Evolutionary conservation across 352 stramenopile species (phyloP).

Genomic region (Phytophthora constricta): DNA sequence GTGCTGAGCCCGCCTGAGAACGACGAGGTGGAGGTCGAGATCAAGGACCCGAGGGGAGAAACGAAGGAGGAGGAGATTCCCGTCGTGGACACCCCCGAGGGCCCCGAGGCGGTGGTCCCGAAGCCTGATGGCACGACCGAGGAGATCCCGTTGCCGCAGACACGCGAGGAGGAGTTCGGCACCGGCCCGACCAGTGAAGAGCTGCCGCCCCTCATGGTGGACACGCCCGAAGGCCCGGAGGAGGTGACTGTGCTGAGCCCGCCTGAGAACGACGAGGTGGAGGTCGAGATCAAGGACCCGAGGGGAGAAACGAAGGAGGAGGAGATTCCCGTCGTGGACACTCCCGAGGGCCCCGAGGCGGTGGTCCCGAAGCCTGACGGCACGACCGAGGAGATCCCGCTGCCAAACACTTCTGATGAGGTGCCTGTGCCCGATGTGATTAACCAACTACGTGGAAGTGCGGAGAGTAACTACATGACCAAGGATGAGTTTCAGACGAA

Average conservation of each 20-base stretch:
- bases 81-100: not conserved
- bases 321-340: not conserved
- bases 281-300: slow-evolving; percentile 10
- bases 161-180: too few species aligned
- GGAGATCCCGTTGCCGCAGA: too few species aligned
- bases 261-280: not conserved
- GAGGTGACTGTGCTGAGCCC: not conserved
- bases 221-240: slow-evolving; percentile 3
- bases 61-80: slow-evolving; percentile 3
- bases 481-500: slow-evolving; percentile 53
- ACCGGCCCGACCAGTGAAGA: too few species aligned
- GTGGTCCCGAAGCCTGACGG: not conserved
- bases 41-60: slow-evolving; percentile 3
- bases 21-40: slow-evolving; percentile 9
- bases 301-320: slow-evolving; percentile 5
- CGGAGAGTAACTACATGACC: slow-evolving; percentile 44
- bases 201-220: not conserved
- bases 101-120: not conserved
- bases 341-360: slow-evolving; percentile 1
- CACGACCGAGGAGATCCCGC: slow-evolving; percentile 13
- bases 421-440: not conserved
- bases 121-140: not conserved
- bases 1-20: slow-evolving; percentile 4
- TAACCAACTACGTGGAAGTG: slow-evolving; percentile 18
- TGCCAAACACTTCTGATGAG: slow-evolving; percentile 11